These are phyloP conservation scores for Trichosporon sp. DNA, from an alignment of 1,284 basidiomycete species.

Conservation along the genomic window DNA sequence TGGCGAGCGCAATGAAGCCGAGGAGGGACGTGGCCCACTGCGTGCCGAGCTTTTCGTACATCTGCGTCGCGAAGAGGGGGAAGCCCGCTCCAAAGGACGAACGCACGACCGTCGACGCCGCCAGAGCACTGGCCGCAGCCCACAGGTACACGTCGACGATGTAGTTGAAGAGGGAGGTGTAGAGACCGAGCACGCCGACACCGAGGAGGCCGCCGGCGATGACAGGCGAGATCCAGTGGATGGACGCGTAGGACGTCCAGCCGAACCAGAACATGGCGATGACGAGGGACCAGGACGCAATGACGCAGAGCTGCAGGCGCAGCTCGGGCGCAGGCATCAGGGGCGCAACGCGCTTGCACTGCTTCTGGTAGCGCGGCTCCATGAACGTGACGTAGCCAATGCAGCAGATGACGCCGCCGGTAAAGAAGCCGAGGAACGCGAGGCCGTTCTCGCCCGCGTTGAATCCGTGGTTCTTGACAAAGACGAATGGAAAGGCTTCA, in stretches of 20 bases:
- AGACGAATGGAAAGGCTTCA: constrained; percentile 59
- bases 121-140: constrained; percentile 60
- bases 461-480: constrained; percentile 58
- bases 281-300: constrained; percentile 57
- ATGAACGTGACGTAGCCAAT: constrained; percentile 40
- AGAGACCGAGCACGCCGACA: constrained; percentile 62
- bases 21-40: constrained; percentile 54
- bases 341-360: constrained; percentile 41
- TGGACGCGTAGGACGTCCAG: constrained; percentile 57
- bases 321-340: constrained; percentile 42
- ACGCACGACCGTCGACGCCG: constrained; percentile 60
- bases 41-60: constrained; percentile 59
- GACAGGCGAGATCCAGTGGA: constrained; percentile 58
- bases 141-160: constrained; percentile 62
- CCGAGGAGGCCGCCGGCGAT: constrained; percentile 58
- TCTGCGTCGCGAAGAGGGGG: constrained; percentile 60
- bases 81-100: constrained; percentile 58
- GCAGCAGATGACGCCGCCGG: constrained; percentile 52
- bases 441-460: constrained; percentile 59
- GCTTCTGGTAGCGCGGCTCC: constrained; percentile 39
- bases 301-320: constrained; percentile 48
- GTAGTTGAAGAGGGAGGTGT: constrained; percentile 59
- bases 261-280: constrained; percentile 58
- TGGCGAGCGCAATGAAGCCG: constrained; percentile 51
- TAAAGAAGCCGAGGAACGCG: constrained; percentile 60